phyloP scores from a whole-genome alignment of 768 basidiomycete species.

The Boletus huronensis region DNA sequence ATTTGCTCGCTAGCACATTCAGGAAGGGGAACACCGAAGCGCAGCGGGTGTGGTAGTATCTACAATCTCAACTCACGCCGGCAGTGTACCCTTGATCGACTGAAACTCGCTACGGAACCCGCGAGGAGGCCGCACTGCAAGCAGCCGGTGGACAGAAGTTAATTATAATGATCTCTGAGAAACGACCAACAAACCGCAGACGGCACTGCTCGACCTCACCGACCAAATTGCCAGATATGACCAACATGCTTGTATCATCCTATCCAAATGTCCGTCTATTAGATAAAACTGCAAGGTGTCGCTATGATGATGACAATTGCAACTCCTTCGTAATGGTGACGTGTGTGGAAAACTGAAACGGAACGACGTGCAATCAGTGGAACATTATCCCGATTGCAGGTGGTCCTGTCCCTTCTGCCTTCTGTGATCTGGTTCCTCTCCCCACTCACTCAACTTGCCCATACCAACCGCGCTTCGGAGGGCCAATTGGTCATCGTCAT shows the following conservation, averaged over 20 bases:
- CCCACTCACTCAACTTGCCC: slow-evolving; percentile 13
- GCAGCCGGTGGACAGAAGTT: slow-evolving; percentile 26
- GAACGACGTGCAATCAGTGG: slow-evolving; percentile 6
- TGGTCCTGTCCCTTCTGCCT: slow-evolving; percentile 16
- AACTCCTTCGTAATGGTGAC: slow-evolving; percentile 22
- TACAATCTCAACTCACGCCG: background rate
- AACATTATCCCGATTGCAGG: slow-evolving; percentile 24
- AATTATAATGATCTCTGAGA: slow-evolving; percentile 16
- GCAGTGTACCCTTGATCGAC: slow-evolving; percentile 12
- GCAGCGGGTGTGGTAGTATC: background rate
- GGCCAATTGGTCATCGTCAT: slow-evolving; percentile 14
- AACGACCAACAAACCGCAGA: slow-evolving; percentile 7
- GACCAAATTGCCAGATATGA: slow-evolving; percentile 24
- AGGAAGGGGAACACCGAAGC: background rate
- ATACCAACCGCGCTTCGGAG: slow-evolving; percentile 1
- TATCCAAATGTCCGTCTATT: slow-evolving; percentile 37
- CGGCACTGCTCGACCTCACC: slow-evolving; percentile 16
- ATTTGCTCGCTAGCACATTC: slow-evolving; percentile 12
- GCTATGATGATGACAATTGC: slow-evolving; percentile 23
- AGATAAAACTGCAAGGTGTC: slow-evolving; percentile 30
- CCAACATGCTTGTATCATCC: slow-evolving; percentile 20
- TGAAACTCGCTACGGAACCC: slow-evolving; percentile 11
- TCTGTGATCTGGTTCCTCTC: slow-evolving; percentile 16
- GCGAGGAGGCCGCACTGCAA: slow-evolving; percentile 32
- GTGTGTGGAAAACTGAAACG: slow-evolving; percentile 8